A percentile compares a stretch with the other conserved stretches of the same genome.
These are phyloP conservation scores for Taphrina confusa DNA, from an alignment of 1,139 yeast genomes.

Conservation along the genomic window DNA sequence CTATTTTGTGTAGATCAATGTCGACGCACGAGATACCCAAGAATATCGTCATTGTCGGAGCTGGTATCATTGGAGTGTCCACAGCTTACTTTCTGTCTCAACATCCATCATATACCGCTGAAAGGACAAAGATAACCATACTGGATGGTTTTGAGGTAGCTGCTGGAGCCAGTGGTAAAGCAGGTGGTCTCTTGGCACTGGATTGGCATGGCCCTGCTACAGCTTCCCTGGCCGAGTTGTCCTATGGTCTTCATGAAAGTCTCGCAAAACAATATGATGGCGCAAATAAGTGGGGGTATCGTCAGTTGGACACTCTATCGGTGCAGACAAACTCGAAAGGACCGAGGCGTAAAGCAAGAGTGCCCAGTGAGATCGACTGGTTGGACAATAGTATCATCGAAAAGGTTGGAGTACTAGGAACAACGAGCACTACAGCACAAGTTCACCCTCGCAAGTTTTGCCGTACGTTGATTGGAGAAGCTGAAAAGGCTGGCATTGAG, in stretches of 20 bases:
- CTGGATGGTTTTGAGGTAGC: conserved; percentile 86
- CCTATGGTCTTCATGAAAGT: conserved; percentile 82
- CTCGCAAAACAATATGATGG: conserved; percentile 78
- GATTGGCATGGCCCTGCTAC: conserved; percentile 77
- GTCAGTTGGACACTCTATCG: conserved; percentile 82
- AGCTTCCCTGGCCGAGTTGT: conserved; percentile 84
- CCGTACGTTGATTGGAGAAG: conserved; percentile 72
- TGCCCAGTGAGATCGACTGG: conserved; percentile 84
- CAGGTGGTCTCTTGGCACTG: conserved; percentile 63
- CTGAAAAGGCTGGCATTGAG: conserved; percentile 80
- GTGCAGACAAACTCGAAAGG: conserved; percentile 68
- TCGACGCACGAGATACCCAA: not conserved
- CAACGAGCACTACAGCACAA: conserved; percentile 87
- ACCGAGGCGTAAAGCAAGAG: conserved; percentile 38
- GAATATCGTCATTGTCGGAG: conserved; percentile 53
- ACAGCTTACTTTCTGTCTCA: conserved; percentile 84
- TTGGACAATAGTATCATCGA: conserved; percentile 64
- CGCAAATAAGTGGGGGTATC: conserved; percentile 84
- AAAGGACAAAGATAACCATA: conserved; percentile 77
- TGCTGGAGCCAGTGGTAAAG: conserved; percentile 97
- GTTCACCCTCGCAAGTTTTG: conserved; percentile 96
- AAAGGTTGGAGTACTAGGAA: conserved; percentile 81
- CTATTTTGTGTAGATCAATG: not conserved
- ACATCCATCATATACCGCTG: conserved; percentile 76
- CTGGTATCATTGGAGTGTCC: conserved; percentile 94